Conservation (phyloP, 164 flowering plant genomes). For the Aristolochia fimbriata region DNA sequence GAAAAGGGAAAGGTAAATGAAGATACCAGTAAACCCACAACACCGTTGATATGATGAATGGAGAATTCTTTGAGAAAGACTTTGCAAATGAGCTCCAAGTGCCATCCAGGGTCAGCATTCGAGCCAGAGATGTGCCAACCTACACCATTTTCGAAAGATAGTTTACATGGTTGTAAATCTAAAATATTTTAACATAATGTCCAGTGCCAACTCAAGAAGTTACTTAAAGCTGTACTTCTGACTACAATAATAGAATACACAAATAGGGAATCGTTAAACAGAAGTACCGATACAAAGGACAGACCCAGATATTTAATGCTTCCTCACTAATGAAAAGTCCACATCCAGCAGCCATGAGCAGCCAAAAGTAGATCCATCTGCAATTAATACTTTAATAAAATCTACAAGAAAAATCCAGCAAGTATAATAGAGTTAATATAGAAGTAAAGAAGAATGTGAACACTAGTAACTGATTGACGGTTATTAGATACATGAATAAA, state of each 20-base stretch:
- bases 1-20: conserved; percentile 6
- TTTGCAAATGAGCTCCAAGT: conserved; percentile 61
- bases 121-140: conserved; percentile 70
- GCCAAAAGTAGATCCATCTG: conserved; percentile 94
- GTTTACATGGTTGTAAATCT: conserved; percentile 1
- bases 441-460: neutral
- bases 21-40: conserved; percentile 81
- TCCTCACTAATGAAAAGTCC: conserved; percentile 88
- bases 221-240: neutral
- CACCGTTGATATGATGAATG: conserved; percentile 66
- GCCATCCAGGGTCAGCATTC: conserved; percentile 57
- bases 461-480: neutral
- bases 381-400: conserved; percentile 7
- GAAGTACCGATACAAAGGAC: conserved; percentile 58
- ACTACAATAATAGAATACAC: neutral
- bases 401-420: neutral
- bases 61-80: conserved; percentile 61
- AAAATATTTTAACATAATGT: neutral
- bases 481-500: neutral
- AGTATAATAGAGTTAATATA: neutral
- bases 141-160: conserved; percentile 23
- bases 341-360: conserved; percentile 90
- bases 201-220: neutral
- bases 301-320: conserved; percentile 92
- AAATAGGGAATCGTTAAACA: conserved; percentile 32